Evolutionary conservation across 345 rosid genomes (phyloP).

Genomic region (Arabis alpina): DNA sequence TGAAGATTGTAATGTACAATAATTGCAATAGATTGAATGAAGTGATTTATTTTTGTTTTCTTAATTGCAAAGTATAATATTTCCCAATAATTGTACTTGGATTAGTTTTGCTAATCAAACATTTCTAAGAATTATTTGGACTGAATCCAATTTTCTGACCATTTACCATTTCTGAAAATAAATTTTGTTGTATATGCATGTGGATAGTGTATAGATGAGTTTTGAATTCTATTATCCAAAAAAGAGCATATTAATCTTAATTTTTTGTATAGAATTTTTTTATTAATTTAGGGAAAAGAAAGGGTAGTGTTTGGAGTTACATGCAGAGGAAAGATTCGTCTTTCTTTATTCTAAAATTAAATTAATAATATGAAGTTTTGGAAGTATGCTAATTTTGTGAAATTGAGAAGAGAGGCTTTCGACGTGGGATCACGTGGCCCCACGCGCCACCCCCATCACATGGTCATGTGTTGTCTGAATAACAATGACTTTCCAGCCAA

Average conservation of each 20-base stretch:
- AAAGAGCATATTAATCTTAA: background rate
- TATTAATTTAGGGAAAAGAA: slow-evolving; percentile 1
- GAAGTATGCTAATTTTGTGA: slow-evolving; percentile 36
- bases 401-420: slow-evolving; percentile 42
- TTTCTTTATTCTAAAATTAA: background rate
- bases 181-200: background rate
- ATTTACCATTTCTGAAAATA: background rate
- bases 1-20: slow-evolving; percentile 36
- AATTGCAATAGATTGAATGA: slow-evolving; percentile 41
- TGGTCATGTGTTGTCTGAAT: slow-evolving; percentile 71
- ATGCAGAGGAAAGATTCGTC: slow-evolving; percentile 47
- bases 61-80: background rate
- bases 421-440: slow-evolving; percentile 68
- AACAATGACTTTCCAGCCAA: slow-evolving; percentile 59
- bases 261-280: too few species aligned
- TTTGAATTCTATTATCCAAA: slow-evolving; percentile 22
- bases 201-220: slow-evolving; percentile 9
- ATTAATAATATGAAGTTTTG: slow-evolving; percentile 25
- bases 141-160: slow-evolving; percentile 6
- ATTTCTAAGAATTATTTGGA: slow-evolving; percentile 10
- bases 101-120: background rate
- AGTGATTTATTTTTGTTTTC: slow-evolving; percentile 27
- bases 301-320: slow-evolving; percentile 42
- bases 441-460: slow-evolving; percentile 55
- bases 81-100: background rate